Evolutionary conservation across 23 red algal species (phyloP), one percentile per base, ranked within the genome.

Genomic region (Pyropia haitanensis): DNA sequence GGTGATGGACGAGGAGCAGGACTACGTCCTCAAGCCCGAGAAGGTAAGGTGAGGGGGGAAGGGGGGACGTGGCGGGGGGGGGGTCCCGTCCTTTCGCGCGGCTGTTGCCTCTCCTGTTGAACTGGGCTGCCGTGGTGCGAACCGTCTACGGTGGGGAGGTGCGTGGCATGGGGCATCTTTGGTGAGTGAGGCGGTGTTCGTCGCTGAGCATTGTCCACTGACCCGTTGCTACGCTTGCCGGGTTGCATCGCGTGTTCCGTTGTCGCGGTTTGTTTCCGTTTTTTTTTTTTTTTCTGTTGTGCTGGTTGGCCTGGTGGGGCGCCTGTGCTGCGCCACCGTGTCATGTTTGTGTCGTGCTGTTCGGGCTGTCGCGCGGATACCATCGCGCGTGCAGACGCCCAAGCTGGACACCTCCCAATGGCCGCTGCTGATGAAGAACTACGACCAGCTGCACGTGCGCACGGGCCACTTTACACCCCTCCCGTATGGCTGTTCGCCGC

Each of bases 341-440:
- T 46, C 65, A 5, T 31, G 6, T 20, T 4, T 51, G 8, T 15
- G 22, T 6, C 4, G 16, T 21, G 23, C 5, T 6, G 27, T 5
- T n/a, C 5, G 17, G 51, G 19, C 39, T 51, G 34, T 4, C 0
- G 16, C 39, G 17, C 5, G 58, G 9, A 14, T 78, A 15, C 18
- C 10, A 8, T 30, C 24, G n/a, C 22, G 28, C 15, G 14, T n/a
- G 15, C 4, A 69, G 65, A 88, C 57, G 28, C 83, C 83, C 2
- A 23, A 58, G 55, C 68, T 86, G 1, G 90, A 95, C 53, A 88
- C 80, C 16, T 83, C 80, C 6, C 34, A 75, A 21, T 97, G 93
- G 93, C 93, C 93, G 23, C 71, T 97, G 14, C 69, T 97, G n/a
- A 76, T 97, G 20, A 97, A 97, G 34, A 87, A 97, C 57, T 97